Base-by-base conservation (phyloP, 257 asterid species). In the Solanum medicagineum region DNA sequence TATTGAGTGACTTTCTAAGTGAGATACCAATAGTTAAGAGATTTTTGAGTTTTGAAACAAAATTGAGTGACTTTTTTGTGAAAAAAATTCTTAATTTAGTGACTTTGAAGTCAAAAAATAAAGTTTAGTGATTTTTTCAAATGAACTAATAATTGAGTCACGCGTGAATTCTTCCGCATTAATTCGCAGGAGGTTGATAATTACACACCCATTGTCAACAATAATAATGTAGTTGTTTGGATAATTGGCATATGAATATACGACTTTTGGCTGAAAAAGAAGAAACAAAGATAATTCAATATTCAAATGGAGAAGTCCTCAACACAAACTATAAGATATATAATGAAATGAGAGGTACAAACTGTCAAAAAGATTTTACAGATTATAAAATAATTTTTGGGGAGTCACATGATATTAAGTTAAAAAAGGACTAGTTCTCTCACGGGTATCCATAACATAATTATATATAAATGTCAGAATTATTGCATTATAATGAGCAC, bases 391-490 rank as follows among this genome's bases (percentile, higher is more conserved):
- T 51, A 60, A 80, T 51, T 53, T 81, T 55, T 63, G 66, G 89
- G 85, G 86, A 87, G 44, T 91, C 97, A 95, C 97, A 92, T 92
- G 95, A 90, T 85, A 85, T 81, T 87, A 92, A 93, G 90, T 57
- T 81, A 91, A 87, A 89, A 90, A 87, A 95, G 97, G 93, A 85
- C 95, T 93, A 84, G 86, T 63, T 87, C 89, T 89, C 7, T 90
- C 59, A 89, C 83, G 92, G 91, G 92, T 85, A 92, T 85, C 89
- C 89, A 22, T 29, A 81, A 87, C 8, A 57, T 15, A 54, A 54
- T 24, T 11, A 63, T 63, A 63, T 89, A 63, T 24, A 24, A 85
- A 91, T 92, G 87, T 84, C 77, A 92, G 89, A 91, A 89, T 95
- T 90, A 94, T 95, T 92, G 89, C 93, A 74, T 87, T 89, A 88